Conservation (phyloP, 1,284 basidiomycete genomes). For the Boletellus sp. region DNA sequence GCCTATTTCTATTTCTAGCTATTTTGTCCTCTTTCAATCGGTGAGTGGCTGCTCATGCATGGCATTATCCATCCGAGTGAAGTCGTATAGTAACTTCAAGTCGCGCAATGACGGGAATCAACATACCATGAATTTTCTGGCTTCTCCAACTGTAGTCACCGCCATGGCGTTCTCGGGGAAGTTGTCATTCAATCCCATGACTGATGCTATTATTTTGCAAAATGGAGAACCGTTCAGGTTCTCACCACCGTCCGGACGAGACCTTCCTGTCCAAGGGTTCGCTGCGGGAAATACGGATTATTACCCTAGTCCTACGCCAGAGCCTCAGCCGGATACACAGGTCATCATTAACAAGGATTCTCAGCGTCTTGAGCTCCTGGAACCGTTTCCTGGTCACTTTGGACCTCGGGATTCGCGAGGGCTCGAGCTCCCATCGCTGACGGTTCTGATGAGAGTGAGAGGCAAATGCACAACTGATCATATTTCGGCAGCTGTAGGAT, state of each 20-base stretch:
- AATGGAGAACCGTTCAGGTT: slow-evolving; percentile 85
- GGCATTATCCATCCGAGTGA: neutral
- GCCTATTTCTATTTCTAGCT: slow-evolving; percentile 44
- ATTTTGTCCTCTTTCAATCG: slow-evolving; percentile 98
- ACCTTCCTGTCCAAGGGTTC: slow-evolving; percentile 85
- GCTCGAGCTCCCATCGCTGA: slow-evolving; percentile 78
- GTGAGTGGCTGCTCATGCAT: slow-evolving; percentile 28
- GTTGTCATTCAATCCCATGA: slow-evolving; percentile 92
- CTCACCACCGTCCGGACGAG: slow-evolving; percentile 77
- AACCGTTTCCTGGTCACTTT: slow-evolving; percentile 87
- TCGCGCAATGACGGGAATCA: slow-evolving; percentile 96
- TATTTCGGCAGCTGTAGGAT: slow-evolving; percentile 83
- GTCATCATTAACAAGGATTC: slow-evolving; percentile 81
- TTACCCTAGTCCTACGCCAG: slow-evolving; percentile 76
- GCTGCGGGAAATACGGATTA: slow-evolving; percentile 76
- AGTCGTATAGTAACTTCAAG: slow-evolving; percentile 75
- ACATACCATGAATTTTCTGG: slow-evolving; percentile 97
- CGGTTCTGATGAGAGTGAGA: slow-evolving; percentile 85
- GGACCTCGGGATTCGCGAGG: slow-evolving; percentile 47
- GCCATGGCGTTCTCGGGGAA: slow-evolving; percentile 96
- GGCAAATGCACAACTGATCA: slow-evolving; percentile 99
- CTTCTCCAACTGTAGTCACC: slow-evolving; percentile 95
- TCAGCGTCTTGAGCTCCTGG: slow-evolving; percentile 82
- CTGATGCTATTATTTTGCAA: slow-evolving; percentile 74
- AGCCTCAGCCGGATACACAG: slow-evolving; percentile 73